Evolutionary conservation across 768 basidiomycete species (phyloP).

Genomic region (Hortiboletus flavorubellus): DNA sequence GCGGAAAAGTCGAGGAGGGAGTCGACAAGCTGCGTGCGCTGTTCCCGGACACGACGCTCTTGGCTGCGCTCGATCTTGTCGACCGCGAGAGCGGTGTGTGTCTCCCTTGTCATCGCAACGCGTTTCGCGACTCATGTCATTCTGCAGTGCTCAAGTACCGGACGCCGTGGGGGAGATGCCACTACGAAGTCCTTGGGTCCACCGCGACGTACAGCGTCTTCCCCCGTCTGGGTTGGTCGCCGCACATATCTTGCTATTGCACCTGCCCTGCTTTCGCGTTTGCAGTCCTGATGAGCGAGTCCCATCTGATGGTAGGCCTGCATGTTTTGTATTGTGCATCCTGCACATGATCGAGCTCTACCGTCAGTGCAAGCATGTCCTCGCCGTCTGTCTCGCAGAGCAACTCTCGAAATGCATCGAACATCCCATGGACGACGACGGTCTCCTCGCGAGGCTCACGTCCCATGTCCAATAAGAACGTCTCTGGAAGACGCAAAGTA

Average conservation of each 20-base stretch:
- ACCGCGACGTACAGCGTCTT: conserved; percentile 59
- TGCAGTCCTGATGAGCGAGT: conserved; percentile 55
- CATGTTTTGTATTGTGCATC: not conserved
- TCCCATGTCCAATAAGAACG: conserved; percentile 13
- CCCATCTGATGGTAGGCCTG: conserved; percentile 58
- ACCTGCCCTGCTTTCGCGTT: conserved; percentile 73
- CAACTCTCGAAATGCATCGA: conserved; percentile 51
- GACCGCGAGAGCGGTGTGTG: conserved; percentile 63
- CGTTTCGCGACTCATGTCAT: not conserved
- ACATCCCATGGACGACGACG: conserved; percentile 43
- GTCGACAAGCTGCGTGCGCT: conserved; percentile 54
- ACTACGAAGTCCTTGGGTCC: conserved; percentile 69
- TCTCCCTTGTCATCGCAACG: not conserved
- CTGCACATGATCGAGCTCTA: not conserved
- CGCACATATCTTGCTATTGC: conserved; percentile 53
- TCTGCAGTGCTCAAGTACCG: conserved; percentile 57
- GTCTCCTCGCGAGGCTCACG: conserved; percentile 38
- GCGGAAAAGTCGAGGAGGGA: conserved; percentile 44
- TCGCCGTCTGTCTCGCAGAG: conserved; percentile 62
- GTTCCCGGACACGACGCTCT: conserved; percentile 58
- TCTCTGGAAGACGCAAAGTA: conserved; percentile 5
- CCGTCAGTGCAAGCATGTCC: conserved; percentile 72
- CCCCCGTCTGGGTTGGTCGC: conserved; percentile 42
- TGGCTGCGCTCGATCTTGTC: conserved; percentile 75
- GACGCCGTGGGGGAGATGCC: conserved; percentile 52